A percentile compares a stretch with the other conserved stretches of the same genome.
phyloP scores from a whole-genome alignment of 495 filamentous ascomycete species.

The Neurospora tetrasperma region DNA sequence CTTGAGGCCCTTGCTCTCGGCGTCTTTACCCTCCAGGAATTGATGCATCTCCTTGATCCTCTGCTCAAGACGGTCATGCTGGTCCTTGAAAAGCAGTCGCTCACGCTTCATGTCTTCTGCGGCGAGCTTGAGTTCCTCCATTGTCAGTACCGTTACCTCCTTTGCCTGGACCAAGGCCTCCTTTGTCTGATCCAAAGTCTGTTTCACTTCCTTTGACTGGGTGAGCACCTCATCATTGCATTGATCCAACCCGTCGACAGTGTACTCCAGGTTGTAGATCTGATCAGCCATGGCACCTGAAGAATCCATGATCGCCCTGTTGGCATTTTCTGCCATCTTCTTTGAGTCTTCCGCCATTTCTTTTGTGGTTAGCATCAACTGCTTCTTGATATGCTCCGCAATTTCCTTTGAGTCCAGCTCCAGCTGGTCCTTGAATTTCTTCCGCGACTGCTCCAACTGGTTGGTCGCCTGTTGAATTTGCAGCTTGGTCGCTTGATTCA shows the following conservation, averaged over 20 bases:
- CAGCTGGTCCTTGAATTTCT: background rate
- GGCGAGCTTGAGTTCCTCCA: background rate
- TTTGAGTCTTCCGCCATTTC: background rate
- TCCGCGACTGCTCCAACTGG: background rate
- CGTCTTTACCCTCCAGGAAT: background rate
- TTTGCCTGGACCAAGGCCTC: background rate
- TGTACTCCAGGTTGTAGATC: background rate
- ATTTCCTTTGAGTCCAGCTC: background rate
- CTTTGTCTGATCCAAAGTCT: no score
- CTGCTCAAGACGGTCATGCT: background rate
- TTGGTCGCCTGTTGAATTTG: background rate
- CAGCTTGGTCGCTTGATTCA: background rate
- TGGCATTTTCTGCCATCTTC: background rate
- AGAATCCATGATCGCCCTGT: background rate
- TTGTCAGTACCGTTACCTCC: background rate
- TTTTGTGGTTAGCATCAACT: background rate
- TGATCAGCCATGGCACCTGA: background rate
- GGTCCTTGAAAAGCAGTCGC: background rate
- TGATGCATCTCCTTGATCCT: background rate
- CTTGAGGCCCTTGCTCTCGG: background rate
- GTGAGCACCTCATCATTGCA: background rate
- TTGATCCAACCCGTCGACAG: background rate
- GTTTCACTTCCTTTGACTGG: background rate
- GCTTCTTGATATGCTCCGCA: background rate
- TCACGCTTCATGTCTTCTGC: background rate